Conservation (phyloP, 306 rosid genomes). For the Fragaria vesca region DNA sequence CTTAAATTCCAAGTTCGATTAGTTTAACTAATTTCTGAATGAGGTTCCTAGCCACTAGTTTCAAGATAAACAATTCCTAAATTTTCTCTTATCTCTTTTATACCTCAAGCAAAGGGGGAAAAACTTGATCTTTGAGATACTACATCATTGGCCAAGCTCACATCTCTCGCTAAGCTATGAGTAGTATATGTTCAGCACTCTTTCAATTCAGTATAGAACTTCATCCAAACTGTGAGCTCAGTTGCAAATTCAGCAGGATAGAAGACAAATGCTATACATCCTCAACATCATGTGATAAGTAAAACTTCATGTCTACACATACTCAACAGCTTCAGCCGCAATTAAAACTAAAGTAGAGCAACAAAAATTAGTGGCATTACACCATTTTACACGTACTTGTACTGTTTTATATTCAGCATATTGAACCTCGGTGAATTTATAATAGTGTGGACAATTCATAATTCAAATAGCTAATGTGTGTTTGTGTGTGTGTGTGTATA, state of each 20-base stretch:
- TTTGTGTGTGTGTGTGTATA: too few species aligned
- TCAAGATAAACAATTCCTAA: slow-evolving; percentile 4
- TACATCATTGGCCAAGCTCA: background rate
- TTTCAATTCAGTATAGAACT: background rate
- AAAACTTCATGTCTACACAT: background rate
- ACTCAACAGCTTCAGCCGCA: background rate
- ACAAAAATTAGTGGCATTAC: background rate
- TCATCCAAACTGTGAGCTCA: too few species aligned
- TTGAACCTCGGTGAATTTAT: too few species aligned
- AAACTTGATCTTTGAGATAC: background rate
- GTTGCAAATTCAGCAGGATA: background rate
- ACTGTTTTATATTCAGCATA: background rate
- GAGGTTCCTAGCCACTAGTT: background rate
- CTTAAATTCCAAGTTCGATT: background rate
- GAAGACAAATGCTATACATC: background rate
- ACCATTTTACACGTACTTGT: background rate
- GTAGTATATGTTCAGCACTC: background rate
- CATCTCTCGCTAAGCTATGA: background rate
- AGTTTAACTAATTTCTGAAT: background rate
- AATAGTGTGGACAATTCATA: background rate
- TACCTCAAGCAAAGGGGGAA: background rate
- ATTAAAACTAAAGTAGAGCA: background rate
- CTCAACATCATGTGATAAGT: too few species aligned
- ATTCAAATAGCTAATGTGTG: background rate
- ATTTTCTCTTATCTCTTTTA: background rate